Evolutionary conservation across 257 asterid species (phyloP), one percentile per base, ranked within the genome.

Genomic region (Jacaranda copaia): DNA sequence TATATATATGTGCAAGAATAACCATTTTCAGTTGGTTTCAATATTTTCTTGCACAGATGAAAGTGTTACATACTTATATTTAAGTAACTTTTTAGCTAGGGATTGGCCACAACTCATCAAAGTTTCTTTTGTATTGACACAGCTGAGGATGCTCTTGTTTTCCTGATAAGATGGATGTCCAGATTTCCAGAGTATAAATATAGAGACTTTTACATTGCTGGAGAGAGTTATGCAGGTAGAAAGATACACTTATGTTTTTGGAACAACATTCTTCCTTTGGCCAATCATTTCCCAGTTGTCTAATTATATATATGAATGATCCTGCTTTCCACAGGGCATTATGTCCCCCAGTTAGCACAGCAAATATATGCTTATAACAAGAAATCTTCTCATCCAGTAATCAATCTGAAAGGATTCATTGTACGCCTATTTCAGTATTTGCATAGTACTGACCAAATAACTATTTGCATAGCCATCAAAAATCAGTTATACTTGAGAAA

Each of bases 141-240:
- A 93, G 98, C 98, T 81, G 73, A 84, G 43, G 98, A 93, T 81
- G 88, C 96, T 43, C 84, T 93, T 5, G 60, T 79, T 80, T 93
- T 93, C 85, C 89, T 93, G 65, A 18, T 83, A 42, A 81, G 77
- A 81, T 93, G 98, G 98, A 79, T 93, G 86, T 56, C 83, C 39
- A 89, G 94, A 73, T 93, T 93, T 67, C 94, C 98, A 1, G 91
- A 89, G 35, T 93, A 91, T 77, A 86, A 77, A 69, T 12, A 82
- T 59, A 85, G 94, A 77, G 93, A 91, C 43, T 88, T 93, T 73
- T 93, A 93, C 82, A 80, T 93, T 5, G 18, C 94, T 7, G 97
- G 98, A 57, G 98, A 91, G 79, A 93, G 98, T 77, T 93, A 93
- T 52, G 98, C 96, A 72, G 98, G 98, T 92, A 76, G 12, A 6